phyloP scores from a whole-genome alignment of 352 stramenopile genomes.

The Phytopythium mirpurense region DNA sequence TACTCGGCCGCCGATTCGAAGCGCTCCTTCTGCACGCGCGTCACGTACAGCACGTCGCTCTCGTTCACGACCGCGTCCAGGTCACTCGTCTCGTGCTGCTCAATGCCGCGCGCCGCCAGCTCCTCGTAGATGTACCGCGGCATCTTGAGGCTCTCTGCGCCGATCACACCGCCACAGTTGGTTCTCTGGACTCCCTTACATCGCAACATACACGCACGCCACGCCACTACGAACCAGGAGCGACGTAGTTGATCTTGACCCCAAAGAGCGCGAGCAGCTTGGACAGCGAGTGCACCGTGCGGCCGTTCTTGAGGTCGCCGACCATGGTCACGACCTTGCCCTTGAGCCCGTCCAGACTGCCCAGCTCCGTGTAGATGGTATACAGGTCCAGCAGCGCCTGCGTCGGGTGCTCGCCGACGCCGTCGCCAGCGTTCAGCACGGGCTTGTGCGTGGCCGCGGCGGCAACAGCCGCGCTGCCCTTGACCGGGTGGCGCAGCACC shows the following conservation, averaged over 20 bases:
- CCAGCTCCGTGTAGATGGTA: constrained; percentile 92
- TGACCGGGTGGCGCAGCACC: constrained; percentile 93
- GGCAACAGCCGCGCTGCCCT: constrained; percentile 79
- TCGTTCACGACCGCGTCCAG: constrained; percentile 85
- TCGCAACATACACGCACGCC: not conserved
- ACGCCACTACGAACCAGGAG: constrained; percentile 32
- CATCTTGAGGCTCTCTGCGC: constrained; percentile 72
- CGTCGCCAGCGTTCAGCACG: constrained; percentile 94
- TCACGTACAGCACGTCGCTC: constrained; percentile 98
- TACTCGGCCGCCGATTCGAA: constrained; percentile 95
- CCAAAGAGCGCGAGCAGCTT: constrained; percentile 92
- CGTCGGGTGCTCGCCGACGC: constrained; percentile 97
- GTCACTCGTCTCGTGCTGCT: constrained; percentile 84
- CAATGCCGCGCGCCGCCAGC: constrained; percentile 53
- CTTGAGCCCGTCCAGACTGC: constrained; percentile 41
- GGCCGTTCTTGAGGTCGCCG: constrained; percentile 98
- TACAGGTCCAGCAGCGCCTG: constrained; percentile 99
- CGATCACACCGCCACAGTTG: not conserved
- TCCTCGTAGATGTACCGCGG: constrained; percentile 79
- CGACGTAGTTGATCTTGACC: constrained; percentile 91
- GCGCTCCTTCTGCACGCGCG: constrained; percentile 96
- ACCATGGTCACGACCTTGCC: constrained; percentile 95
- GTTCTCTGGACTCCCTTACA: not conserved
- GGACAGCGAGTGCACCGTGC: constrained; percentile 97
- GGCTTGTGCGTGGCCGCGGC: constrained; percentile 84